Conservation (phyloP, 345 rosid genomes). For the Populus davidiana region DNA sequence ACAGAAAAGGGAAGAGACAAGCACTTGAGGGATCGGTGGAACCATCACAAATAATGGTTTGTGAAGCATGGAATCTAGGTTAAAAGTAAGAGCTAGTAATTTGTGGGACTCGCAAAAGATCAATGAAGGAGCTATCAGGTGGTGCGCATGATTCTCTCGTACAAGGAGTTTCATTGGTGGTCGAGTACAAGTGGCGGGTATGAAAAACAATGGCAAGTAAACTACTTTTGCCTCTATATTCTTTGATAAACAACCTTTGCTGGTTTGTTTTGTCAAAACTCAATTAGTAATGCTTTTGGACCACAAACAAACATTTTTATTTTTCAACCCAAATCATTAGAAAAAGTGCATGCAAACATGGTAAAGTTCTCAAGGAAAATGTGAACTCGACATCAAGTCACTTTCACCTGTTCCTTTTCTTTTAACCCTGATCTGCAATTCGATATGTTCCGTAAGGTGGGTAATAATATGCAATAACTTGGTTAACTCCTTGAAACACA, state of each 20-base stretch:
- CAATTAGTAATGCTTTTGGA: background rate
- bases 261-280: no score
- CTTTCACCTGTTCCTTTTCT: background rate
- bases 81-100: background rate
- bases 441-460: background rate
- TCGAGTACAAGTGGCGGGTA: no score
- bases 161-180: background rate
- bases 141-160: background rate
- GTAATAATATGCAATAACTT: no score
- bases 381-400: background rate
- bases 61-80: slow-evolving; percentile 25
- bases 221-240: background rate
- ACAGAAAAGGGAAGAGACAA: slow-evolving; percentile 30
- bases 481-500: no score
- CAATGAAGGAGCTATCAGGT: background rate
- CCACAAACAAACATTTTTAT: background rate
- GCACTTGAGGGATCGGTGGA: slow-evolving; percentile 13
- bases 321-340: background rate
- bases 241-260: background rate
- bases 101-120: background rate
- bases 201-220: background rate
- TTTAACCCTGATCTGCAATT: background rate
- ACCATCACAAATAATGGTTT: slow-evolving; percentile 24
- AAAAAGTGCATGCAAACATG: background rate
- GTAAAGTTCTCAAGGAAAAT: background rate